Evolutionary conservation across 225 moss, liverwort and hornwort species (phyloP), one percentile per base, ranked within the genome.

Genomic region (Pseudisothecium myosuroides): DNA sequence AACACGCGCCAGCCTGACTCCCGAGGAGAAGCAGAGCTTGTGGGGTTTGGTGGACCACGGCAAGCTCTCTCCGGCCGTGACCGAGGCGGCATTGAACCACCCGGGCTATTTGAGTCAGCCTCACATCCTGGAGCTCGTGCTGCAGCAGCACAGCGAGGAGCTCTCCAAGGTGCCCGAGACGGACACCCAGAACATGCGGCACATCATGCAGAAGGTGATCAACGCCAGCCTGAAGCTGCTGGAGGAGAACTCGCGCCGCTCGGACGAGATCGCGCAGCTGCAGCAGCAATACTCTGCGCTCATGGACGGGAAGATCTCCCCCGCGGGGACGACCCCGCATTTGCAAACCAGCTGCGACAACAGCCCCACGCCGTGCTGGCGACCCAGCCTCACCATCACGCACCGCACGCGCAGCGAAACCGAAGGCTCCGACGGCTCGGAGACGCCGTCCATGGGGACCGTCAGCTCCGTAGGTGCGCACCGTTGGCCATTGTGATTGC

Each of bases 181-280:
- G 16, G 98, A 96, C 66, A 95, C 92, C 19, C 92, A 95, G 68
- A 96, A 98, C 56, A 90, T 98, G 88, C 89, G 95, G 52, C 95
- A 94, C 79, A 98, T 98, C 88, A 96, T 97, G 97, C 97, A 96
- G 89, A 97, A 98, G 87, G 98, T 98, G 62, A 98, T 98, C 87
- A 98, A 98, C 64, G 98, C 98, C 23, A 98, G 97, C 83, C 83
- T 98, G 90, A 98, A 98, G 91, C 92, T 98, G 6, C 83, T 98
- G 76, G 97, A 98, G 88, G 97, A 98, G 88, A 98, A 97, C 62
- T 96, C 98, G 9, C 92, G 98, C 22, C 94, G 97, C 41, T 97
- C 97, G 6, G 92, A 94, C 77, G 98, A 98, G 90, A 97, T 98
- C 45, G 92, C 94, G 49, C 95, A 97, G 91, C 91, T 97, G 61